phyloP scores from a whole-genome alignment of 2,329 filamentous ascomycete genomes.

The Colletotrichum sp. region DNA sequence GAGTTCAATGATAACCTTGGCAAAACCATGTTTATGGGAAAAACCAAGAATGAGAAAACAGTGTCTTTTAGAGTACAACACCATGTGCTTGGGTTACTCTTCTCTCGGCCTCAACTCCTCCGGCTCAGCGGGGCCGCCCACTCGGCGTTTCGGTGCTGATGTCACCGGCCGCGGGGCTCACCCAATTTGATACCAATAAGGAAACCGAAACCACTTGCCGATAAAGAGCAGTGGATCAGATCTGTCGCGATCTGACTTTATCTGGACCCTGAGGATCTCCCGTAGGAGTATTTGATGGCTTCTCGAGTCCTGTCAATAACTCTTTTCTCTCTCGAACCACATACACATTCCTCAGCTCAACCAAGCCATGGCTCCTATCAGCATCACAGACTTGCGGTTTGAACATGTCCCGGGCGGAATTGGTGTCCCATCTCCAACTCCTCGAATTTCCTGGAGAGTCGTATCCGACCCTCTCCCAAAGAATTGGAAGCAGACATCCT shows the following conservation, averaged over 20 bases:
- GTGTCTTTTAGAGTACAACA: not conserved
- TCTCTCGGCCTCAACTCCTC: not conserved
- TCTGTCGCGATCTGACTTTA: not conserved
- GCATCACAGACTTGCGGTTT: constrained; percentile 8
- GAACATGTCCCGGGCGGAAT: constrained; percentile 22
- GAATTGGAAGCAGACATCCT: constrained; percentile 20
- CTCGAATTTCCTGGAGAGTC: constrained; percentile 22
- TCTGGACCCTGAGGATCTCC: too few species aligned
- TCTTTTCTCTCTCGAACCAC: not conserved
- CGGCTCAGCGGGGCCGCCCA: not conserved
- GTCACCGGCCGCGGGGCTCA: constrained; percentile 9
- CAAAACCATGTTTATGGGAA: not conserved
- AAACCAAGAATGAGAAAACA: not conserved
- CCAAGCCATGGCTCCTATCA: not conserved
- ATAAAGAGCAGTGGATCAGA: not conserved
- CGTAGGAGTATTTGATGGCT: not conserved
- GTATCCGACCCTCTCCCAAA: not conserved
- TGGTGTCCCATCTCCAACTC: constrained; percentile 11
- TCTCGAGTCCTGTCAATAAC: not conserved
- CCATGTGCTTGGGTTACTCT: too few species aligned
- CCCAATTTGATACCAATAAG: not conserved
- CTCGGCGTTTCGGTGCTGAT: constrained; percentile 15
- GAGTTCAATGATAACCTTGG: not conserved
- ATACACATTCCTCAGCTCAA: not conserved
- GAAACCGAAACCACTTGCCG: not conserved